Evolutionary conservation across 306 rosid genomes (phyloP).

Genomic region (Heteromeles arbutifolia): DNA sequence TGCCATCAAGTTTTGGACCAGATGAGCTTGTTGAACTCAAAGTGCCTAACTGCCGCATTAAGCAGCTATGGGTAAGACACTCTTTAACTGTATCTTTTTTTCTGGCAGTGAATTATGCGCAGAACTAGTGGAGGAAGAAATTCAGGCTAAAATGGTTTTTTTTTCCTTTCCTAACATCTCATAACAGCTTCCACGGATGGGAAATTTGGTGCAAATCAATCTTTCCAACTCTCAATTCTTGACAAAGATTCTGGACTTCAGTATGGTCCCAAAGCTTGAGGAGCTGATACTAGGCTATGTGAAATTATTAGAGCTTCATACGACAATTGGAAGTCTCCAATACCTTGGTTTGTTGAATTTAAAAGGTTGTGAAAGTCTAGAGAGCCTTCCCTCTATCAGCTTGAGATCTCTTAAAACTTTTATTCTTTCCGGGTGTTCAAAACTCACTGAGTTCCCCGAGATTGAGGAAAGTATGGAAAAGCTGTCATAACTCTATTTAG

Average conservation of each 20-base stretch:
- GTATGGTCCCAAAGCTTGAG: conserved; percentile 4
- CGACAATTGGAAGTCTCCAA: fast-evolving
- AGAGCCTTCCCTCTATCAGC: not conserved
- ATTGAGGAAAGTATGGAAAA: not conserved
- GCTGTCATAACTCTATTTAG: not conserved
- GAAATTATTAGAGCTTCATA: too few species aligned
- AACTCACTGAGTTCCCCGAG: not conserved
- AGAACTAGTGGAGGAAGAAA: too few species aligned
- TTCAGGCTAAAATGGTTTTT: too few species aligned
- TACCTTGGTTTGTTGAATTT: too few species aligned
- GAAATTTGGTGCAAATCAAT: not conserved
- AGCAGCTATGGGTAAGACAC: not conserved
- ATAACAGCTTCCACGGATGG: not conserved
- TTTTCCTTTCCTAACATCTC: not conserved
- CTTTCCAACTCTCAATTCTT: not conserved
- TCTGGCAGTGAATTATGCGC: too few species aligned
- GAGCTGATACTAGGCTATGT: not conserved
- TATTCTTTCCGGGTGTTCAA: conserved; percentile 9
- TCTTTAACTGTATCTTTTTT: not conserved
- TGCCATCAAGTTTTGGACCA: not conserved
- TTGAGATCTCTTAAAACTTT: not conserved
- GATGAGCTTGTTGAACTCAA: not conserved
- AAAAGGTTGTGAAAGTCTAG: conserved; percentile 3
- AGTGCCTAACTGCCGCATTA: conserved; percentile 9
- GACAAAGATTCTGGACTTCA: not conserved